phyloP scores from a whole-genome alignment of 2,329 filamentous ascomycete genomes.

The Moelleriella libera region DNA sequence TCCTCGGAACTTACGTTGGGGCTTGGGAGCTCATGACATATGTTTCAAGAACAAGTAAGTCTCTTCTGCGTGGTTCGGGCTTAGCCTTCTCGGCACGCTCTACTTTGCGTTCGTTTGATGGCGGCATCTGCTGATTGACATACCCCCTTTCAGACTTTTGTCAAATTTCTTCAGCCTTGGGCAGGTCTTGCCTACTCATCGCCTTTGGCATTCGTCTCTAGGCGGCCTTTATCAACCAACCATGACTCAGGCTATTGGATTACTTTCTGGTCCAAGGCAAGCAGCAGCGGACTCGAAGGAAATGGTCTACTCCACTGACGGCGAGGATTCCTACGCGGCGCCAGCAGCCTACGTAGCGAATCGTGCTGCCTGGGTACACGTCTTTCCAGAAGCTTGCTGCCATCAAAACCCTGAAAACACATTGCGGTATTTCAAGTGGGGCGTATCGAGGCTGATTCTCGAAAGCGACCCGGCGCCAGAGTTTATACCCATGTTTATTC shows the following conservation, averaged over 20 bases:
- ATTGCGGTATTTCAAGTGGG: conserved; percentile 98
- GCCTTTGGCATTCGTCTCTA: conserved; percentile 58
- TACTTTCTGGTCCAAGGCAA: conserved; percentile 47
- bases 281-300: conserved; percentile 32
- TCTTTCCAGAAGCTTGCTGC: conserved; percentile 90
- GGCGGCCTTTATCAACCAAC: conserved; percentile 87
- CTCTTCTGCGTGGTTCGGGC: not conserved
- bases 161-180: conserved; percentile 77
- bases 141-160: conserved; percentile 33
- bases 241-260: conserved; percentile 69
- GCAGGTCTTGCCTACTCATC: conserved; percentile 83
- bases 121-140: too few species aligned
- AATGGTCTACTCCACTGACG: conserved; percentile 50
- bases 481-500: conserved; percentile 86
- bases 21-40: conserved; percentile 85
- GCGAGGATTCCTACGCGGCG: conserved; percentile 49
- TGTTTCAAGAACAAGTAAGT: conserved; percentile 76
- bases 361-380: conserved; percentile 75
- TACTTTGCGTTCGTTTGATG: too few species aligned
- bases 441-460: conserved; percentile 77
- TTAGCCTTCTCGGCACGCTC: too few species aligned
- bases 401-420: conserved; percentile 70
- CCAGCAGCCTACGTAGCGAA: conserved; percentile 59
- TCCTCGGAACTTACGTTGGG: conserved; percentile 70
- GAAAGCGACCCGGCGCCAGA: conserved; percentile 80